phyloP scores from a whole-genome alignment of 2,329 filamentous ascomycete species.

The Huntiella bhutanensis region DNA sequence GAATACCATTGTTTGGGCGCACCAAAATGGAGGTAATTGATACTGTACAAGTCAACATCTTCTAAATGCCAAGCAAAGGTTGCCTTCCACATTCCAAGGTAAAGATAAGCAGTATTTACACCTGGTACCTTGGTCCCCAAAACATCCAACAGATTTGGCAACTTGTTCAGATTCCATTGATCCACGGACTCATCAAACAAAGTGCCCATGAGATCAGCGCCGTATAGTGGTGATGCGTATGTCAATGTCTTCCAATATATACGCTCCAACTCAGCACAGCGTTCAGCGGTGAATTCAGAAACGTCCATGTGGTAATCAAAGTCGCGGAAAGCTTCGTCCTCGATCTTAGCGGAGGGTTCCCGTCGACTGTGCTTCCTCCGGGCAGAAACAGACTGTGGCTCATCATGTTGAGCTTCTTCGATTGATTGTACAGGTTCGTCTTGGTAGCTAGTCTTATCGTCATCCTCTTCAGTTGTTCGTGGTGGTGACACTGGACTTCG shows the following conservation, averaged over 20 bases:
- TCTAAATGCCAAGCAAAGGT: constrained; percentile 98
- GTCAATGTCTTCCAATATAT: constrained; percentile 96
- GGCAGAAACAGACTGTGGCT: constrained; percentile 62
- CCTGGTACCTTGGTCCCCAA: constrained; percentile 89
- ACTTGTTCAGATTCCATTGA: constrained; percentile 83
- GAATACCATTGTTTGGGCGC: constrained; percentile 99
- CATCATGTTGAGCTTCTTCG: constrained; percentile 18
- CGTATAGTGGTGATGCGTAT: constrained; percentile 86
- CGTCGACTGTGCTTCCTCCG: constrained; percentile 71
- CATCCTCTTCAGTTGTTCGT: constrained; percentile 10
- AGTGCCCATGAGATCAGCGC: constrained; percentile 88
- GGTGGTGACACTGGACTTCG: not conserved
- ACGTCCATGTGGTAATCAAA: constrained; percentile 83
- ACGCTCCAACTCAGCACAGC: constrained; percentile 85
- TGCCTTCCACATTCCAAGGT: constrained; percentile 98
- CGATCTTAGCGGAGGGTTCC: constrained; percentile 59
- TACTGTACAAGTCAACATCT: constrained; percentile 96
- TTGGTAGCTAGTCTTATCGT: constrained; percentile 22
- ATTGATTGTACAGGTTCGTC: constrained; percentile 22
- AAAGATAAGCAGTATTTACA: constrained; percentile 94
- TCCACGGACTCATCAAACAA: constrained; percentile 75
- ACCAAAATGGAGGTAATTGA: constrained; percentile 98
- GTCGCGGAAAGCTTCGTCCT: constrained; percentile 75
- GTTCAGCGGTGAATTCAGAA: constrained; percentile 74
- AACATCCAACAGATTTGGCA: constrained; percentile 84